Evolutionary conservation across 257 asterid species (phyloP).

Genomic region (Orobanche coerulescens): DNA sequence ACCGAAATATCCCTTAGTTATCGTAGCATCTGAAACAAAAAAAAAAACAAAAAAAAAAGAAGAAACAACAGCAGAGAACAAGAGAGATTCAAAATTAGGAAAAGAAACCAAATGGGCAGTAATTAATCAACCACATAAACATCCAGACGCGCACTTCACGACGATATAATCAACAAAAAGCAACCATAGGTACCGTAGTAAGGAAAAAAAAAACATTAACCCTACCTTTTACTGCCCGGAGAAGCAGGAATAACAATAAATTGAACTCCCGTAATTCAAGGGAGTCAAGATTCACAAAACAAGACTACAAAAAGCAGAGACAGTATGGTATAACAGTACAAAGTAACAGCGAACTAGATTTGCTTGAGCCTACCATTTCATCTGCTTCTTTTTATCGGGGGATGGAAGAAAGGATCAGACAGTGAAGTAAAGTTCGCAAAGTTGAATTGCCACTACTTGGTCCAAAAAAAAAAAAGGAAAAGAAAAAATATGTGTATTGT

Average conservation of each 20-base stretch:
- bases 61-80: conserved; percentile 9
- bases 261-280: conserved; percentile 45
- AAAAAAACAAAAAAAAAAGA: too few species aligned
- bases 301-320: conserved; percentile 24
- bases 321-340: conserved; percentile 19
- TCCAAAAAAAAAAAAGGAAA: conserved; percentile 2
- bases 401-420: conserved; percentile 30
- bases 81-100: conserved; percentile 17
- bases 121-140: conserved; percentile 15
- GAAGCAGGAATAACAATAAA: conserved; percentile 38
- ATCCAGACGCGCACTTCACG: conserved; percentile 7
- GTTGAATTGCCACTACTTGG: conserved; percentile 25
- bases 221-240: conserved; percentile 39
- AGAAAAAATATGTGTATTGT: not conserved
- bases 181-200: conserved; percentile 8
- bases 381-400: conserved; percentile 24
- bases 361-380: conserved; percentile 22
- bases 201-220: conserved; percentile 33
- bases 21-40: conserved; percentile 16
- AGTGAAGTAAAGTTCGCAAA: conserved; percentile 23
- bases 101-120: conserved; percentile 20
- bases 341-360: conserved; percentile 23
- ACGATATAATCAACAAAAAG: conserved; percentile 15
- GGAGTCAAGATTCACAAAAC: conserved; percentile 42
- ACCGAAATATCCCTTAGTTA: conserved; percentile 13